Percentiles rank a stretch among this genome's conserved stretches.
Conservation (phyloP, 352 stramenopile species). For the Globisporangium middletonii region DNA sequence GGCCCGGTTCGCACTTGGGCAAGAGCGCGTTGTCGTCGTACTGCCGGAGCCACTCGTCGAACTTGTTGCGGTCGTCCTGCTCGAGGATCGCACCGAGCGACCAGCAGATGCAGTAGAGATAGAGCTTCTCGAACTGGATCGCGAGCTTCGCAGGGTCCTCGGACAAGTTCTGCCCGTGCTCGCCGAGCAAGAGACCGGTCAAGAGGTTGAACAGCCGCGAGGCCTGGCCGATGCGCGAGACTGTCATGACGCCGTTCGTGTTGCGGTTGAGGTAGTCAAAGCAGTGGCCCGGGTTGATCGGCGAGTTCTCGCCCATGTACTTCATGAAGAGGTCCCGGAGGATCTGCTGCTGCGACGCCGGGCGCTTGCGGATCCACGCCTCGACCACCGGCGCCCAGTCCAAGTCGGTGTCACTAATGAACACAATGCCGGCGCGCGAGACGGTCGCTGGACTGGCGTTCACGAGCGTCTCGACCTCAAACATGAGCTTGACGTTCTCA, state of each 20-base stretch:
- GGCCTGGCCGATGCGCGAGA: constrained; percentile 89
- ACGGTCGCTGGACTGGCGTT: constrained; percentile 97
- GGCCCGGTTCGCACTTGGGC: constrained; percentile 83
- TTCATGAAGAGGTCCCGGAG: constrained; percentile 92
- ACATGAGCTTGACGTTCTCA: constrained; percentile 97
- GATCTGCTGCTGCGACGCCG: constrained; percentile 81
- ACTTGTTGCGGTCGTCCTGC: constrained; percentile 93
- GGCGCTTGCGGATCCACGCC: constrained; percentile 94
- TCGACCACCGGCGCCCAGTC: constrained; percentile 96
- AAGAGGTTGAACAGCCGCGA: constrained; percentile 84
- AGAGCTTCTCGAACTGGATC: constrained; percentile 93
- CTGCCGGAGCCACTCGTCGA: constrained; percentile 94
- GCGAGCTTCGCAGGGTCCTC: constrained; percentile 65
- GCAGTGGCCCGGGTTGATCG: constrained; percentile 91
- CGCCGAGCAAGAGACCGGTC: constrained; percentile 87
- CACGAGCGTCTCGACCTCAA: constrained; percentile 96
- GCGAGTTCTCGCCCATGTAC: constrained; percentile 94
- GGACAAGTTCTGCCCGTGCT: constrained; percentile 57
- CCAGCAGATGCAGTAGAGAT: constrained; percentile 96
- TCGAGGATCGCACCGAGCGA: constrained; percentile 94
- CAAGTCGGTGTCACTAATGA: constrained; percentile 97
- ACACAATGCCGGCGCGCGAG: constrained; percentile 96
- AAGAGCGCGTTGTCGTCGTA: constrained; percentile 90
- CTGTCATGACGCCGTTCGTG: constrained; percentile 90
- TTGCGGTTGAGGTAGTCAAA: constrained; percentile 96